Evolutionary conservation across 192 early-diverging fungal species (phyloP), one percentile per base, ranked within the genome.

Genomic region (Lobosporangium transversale): DNA sequence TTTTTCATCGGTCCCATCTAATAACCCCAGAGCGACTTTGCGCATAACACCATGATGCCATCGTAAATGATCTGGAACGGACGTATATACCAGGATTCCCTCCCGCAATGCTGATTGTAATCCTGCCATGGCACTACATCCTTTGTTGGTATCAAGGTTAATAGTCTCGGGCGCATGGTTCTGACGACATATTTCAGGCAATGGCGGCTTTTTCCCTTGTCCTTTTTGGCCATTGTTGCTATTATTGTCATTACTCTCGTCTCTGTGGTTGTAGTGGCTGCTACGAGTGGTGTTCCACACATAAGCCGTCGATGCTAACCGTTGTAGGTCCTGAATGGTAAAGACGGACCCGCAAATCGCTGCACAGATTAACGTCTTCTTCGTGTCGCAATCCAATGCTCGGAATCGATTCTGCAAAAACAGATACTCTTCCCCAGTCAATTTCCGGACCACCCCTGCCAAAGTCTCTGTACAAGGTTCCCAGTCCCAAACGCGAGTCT

Each of bases 31-130:
- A 1, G 73, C 50, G 11, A 76, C 64, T 48, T 62, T 76, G 27
- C 73, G 73, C 73, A 76, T 66, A 36, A 62, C 48, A 31, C 24
- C 50, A 42, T 76, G 73, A 5, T 76, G 58, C 45, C 66, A 76
- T 31, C 73, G 51, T 14, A 76, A 17, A 7, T 40, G 42, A 44
- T 67, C 73, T 7, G 73, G 50, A 0, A 49, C 27, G 0, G 73
- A 67, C 6, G 73, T 76, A 36, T 76, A 76, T 0, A 67, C 59
- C 10, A 76, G 49, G n/a, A 76, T 61, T 2, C 73, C 73, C 35
- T 76, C 73, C 26, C 48, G 35, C 23, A 76, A 21, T 4, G 65
- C 58, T 1, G 64, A 53, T 21, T 76, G 73, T 11, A 76, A 29
- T 32, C 73, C 73, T 20, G 73, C 73, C 73, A 76, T 76, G 27